Base-by-base conservation (phyloP, 2,329 filamentous ascomycete species). In the Penicillium rolfsii region DNA sequence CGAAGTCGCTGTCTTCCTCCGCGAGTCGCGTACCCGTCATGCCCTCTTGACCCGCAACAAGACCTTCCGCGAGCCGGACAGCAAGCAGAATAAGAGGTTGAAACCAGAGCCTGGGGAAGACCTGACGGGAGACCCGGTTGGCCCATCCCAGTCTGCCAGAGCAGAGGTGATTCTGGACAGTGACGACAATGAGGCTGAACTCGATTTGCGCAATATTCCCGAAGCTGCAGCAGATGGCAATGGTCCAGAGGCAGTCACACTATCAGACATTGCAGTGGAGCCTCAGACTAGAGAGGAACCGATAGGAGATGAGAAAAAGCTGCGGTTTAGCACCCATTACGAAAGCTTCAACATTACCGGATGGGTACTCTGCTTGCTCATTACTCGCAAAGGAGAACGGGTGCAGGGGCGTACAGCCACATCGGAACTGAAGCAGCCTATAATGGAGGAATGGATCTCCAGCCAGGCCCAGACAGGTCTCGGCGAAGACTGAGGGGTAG, bases 261-360 rank as follows among this genome's bases (percentile, higher is more conserved):
- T 50, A 22, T 52, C 48, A 33, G 38, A 4, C 3, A 26, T n/a
- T 11, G 24, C 14, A 41, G 35, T 5, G 12, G 38, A 30, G 43
- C n/a, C 22, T 6, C 52, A 35, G 14, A 8, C 22, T 28, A 36
- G 35, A 8, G 57, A 55, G 40, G 41, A 33, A 11, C n/a, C 45
- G 24, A 43, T 60, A 5, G 26, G 22, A 5, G 90, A 96, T 71
- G 96, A 97, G 79, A 97, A 99, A 81, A 98, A 97, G 76, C 80
- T 96, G 69, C 86, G 85, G 22, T 86, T 97, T 81, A 89, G 90
- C 63, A 95, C 94, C 28, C 89, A 88, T 14, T 99, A 98, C 77
- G 93, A 98, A 71, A 94, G 95, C 8, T 98, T 98, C 78, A 91
- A 90, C 70, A 97, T 99, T 72, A 96, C 97, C 78, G 93, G 95